Evolutionary conservation across 2,329 filamentous ascomycete species (phyloP).

Genomic region (Stylonectria norvegica): DNA sequence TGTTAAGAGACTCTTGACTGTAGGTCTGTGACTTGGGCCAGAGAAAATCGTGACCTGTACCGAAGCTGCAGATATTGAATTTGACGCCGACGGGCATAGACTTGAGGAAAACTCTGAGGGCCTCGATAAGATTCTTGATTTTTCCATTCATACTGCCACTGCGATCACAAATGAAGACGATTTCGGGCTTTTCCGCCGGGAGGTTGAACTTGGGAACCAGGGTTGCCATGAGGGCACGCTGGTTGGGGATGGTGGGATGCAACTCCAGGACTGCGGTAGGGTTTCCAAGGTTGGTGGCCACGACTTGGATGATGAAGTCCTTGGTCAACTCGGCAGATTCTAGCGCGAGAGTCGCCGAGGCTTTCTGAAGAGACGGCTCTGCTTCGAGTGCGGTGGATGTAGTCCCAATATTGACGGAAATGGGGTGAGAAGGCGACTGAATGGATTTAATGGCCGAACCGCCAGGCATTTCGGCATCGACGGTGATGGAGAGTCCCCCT

Average conservation of each 20-base stretch:
- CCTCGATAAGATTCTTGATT: conserved; percentile 52
- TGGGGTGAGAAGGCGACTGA: conserved; percentile 65
- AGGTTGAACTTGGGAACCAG: conserved; percentile 68
- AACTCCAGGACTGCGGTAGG: conserved; percentile 64
- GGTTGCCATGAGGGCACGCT: conserved; percentile 66
- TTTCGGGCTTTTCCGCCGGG: conserved; percentile 52
- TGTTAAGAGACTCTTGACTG: conserved; percentile 39
- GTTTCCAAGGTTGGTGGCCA: conserved; percentile 56
- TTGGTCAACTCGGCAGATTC: conserved; percentile 51
- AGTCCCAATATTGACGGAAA: conserved; percentile 61
- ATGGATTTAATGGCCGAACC: conserved; percentile 57
- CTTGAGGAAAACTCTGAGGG: conserved; percentile 62
- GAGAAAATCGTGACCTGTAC: conserved; percentile 43
- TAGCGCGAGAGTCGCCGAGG: conserved; percentile 58
- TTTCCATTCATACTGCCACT: conserved; percentile 62
- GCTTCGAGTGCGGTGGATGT: conserved; percentile 40
- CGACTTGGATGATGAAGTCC: conserved; percentile 66
- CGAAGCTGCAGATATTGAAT: conserved; percentile 71
- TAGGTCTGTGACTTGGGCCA: conserved; percentile 48
- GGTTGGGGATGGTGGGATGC: conserved; percentile 58
- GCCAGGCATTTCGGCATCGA: conserved; percentile 46
- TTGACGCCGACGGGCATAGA: conserved; percentile 60
- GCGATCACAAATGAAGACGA: conserved; percentile 71
- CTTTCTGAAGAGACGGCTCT: conserved; percentile 53
- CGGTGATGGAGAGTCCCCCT: conserved; percentile 27